phyloP scores from a whole-genome alignment of 164 flowering plant genomes.

The Stephania japonica region DNA sequence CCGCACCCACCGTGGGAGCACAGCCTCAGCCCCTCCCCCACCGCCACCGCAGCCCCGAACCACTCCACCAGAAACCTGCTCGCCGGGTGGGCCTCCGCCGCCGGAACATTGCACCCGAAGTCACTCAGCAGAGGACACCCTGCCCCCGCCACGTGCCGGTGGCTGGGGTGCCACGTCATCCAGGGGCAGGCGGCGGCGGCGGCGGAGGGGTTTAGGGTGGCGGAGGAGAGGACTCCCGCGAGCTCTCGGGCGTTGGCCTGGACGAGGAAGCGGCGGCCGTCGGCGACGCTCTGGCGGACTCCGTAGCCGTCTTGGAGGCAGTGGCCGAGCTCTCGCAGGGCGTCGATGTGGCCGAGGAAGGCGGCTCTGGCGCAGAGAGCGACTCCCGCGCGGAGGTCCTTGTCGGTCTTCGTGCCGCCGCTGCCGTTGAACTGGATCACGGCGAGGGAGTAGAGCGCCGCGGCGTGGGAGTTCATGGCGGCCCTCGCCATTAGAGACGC shows the following conservation, averaged over 20 bases:
- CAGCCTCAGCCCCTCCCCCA: constrained; percentile 48
- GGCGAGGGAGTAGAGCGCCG: constrained; percentile 69
- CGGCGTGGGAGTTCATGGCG: constrained; percentile 62
- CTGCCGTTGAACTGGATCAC: constrained; percentile 92
- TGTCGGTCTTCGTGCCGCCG: constrained; percentile 57
- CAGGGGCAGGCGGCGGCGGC: constrained; percentile 23
- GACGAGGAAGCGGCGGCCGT: constrained; percentile 57
- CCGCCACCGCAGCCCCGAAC: constrained; percentile 36
- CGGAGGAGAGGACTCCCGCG: constrained; percentile 30
- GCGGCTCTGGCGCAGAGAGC: constrained; percentile 75
- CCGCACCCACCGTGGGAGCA: constrained; percentile 86
- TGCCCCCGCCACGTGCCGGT: constrained; percentile 20
- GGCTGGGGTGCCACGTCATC: constrained; percentile 33
- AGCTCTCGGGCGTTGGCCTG: constrained; percentile 66
- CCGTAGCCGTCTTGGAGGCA: constrained; percentile 88
- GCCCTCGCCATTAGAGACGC: constrained; percentile 82
- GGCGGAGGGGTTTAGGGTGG: constrained; percentile 16
- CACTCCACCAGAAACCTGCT: constrained; percentile 68
- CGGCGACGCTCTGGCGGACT: constrained; percentile 42
- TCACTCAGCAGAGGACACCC: constrained; percentile 79
- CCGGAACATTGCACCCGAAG: constrained; percentile 86
- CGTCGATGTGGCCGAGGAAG: constrained; percentile 67
- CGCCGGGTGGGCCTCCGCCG: constrained; percentile 74
- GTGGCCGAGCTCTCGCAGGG: constrained; percentile 74
- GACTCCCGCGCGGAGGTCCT: constrained; percentile 69